Conservation (phyloP, 352 stramenopile genomes). For the Globisporangium polare region DNA sequence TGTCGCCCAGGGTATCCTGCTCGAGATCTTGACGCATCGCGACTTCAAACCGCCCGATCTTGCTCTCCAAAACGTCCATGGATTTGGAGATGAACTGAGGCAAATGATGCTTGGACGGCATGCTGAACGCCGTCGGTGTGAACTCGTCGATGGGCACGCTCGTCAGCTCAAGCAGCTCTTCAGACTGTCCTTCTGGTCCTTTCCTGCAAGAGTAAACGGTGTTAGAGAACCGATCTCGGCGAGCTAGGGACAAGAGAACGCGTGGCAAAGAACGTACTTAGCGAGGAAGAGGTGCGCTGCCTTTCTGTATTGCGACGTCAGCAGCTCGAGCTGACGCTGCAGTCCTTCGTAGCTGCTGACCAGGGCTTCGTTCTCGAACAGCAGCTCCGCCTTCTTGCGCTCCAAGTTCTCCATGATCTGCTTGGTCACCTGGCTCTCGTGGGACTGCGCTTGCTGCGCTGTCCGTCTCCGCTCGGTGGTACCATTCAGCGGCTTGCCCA, state of each 20-base stretch:
- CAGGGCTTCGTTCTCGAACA: slow-evolving; percentile 65
- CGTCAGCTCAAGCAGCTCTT: slow-evolving; percentile 47
- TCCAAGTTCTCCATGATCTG: slow-evolving; percentile 66
- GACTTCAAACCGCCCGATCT: slow-evolving; percentile 51
- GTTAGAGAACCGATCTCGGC: too few species aligned
- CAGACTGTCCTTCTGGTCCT: slow-evolving; percentile 32
- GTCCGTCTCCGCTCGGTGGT: slow-evolving; percentile 29
- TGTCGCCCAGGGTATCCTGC: slow-evolving; percentile 14
- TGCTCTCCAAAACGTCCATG: slow-evolving; percentile 40
- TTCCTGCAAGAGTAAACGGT: slow-evolving; percentile 26
- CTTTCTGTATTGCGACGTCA: slow-evolving; percentile 73
- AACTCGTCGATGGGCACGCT: slow-evolving; percentile 64
- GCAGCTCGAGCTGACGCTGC: slow-evolving; percentile 54
- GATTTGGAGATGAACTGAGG: slow-evolving; percentile 45
- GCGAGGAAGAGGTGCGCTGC: slow-evolving; percentile 64
- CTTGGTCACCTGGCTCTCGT: slow-evolving; percentile 55
- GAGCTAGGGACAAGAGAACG: too few species aligned
- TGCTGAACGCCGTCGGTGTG: slow-evolving; percentile 53
- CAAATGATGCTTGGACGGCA: slow-evolving; percentile 59
- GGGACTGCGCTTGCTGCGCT: slow-evolving; percentile 29
- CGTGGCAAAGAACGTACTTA: slow-evolving; percentile 35
- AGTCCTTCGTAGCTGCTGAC: slow-evolving; percentile 49
- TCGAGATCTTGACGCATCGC: slow-evolving; percentile 56
- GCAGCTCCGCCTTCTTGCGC: slow-evolving; percentile 51
- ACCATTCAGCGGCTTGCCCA: slow-evolving; percentile 44